Evolutionary conservation across 2,329 filamentous ascomycete species (phyloP).

Genomic region (Colletotrichum sp.): DNA sequence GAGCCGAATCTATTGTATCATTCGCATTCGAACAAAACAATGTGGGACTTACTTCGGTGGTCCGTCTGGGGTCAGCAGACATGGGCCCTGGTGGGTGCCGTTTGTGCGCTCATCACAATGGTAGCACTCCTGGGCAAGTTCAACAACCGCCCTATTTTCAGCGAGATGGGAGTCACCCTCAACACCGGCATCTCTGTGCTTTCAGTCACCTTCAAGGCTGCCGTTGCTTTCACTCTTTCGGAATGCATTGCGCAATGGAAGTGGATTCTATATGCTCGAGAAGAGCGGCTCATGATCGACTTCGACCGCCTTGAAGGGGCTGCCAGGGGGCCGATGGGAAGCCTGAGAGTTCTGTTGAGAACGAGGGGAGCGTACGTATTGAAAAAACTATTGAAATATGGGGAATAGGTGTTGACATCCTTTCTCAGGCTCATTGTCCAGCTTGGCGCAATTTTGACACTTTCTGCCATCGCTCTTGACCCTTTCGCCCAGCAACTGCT

Average conservation of each 20-base stretch:
- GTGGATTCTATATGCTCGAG: not conserved
- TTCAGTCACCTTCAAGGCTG: not conserved
- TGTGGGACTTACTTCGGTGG: not conserved
- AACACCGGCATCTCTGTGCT: not conserved
- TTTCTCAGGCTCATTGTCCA: too few relatives aligned
- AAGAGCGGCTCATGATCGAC: not conserved
- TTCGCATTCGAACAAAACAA: too few relatives aligned
- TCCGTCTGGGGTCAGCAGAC: not conserved
- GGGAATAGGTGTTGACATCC: too few relatives aligned
- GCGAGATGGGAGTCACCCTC: not conserved
- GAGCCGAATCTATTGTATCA: too few relatives aligned
- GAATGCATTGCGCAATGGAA: slow-evolving; percentile 13
- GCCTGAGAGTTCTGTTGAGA: not conserved
- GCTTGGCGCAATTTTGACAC: too few relatives aligned
- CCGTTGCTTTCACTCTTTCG: not conserved
- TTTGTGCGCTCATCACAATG: not conserved
- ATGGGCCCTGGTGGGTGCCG: not conserved
- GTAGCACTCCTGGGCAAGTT: not conserved
- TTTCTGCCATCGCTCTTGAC: not conserved
- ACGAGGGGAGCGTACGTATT: not conserved
- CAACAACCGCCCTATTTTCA: not conserved
- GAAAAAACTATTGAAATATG: too few relatives aligned
- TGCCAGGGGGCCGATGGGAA: not conserved
- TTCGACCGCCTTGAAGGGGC: not conserved
- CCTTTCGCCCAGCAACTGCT: slow-evolving; percentile 1